Evolutionary conservation across 2,329 filamentous ascomycete genomes (phyloP).

Genomic region (Fusarium paranaense): DNA sequence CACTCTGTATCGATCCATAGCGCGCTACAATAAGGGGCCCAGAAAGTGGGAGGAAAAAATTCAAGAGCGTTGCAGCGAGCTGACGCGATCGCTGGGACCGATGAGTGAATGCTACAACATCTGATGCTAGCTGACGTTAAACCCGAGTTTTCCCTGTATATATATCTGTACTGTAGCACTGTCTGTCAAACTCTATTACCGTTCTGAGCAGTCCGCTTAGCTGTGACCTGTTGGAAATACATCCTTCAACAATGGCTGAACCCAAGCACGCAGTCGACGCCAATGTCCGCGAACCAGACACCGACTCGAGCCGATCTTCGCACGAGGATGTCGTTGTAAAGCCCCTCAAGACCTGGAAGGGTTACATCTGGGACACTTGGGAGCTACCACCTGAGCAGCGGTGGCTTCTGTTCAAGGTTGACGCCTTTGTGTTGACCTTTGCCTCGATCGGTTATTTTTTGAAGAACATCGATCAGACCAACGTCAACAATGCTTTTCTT

Average conservation of each 20-base stretch:
- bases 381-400: conserved; percentile 49
- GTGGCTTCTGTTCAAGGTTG: conserved; percentile 49
- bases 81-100: conserved; percentile 37
- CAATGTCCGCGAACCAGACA: background rate
- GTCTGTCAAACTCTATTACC: background rate
- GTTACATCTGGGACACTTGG: conserved; percentile 53
- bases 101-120: conserved; percentile 28
- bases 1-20: background rate
- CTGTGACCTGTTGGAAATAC: background rate
- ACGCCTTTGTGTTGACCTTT: conserved; percentile 50
- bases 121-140: background rate
- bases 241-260: conserved; percentile 5
- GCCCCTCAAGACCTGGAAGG: conserved; percentile 46
- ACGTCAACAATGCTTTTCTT: conserved; percentile 53
- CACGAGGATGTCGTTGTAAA: background rate
- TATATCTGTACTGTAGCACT: background rate
- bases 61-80: background rate
- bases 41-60: background rate
- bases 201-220: background rate
- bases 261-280: background rate
- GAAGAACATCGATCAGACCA: conserved; percentile 54
- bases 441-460: conserved; percentile 50
- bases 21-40: background rate
- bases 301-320: background rate
- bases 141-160: background rate